Evolutionary conservation across 2,329 filamentous ascomycete species (phyloP).

Genomic region (Talaromyces verruculosus): DNA sequence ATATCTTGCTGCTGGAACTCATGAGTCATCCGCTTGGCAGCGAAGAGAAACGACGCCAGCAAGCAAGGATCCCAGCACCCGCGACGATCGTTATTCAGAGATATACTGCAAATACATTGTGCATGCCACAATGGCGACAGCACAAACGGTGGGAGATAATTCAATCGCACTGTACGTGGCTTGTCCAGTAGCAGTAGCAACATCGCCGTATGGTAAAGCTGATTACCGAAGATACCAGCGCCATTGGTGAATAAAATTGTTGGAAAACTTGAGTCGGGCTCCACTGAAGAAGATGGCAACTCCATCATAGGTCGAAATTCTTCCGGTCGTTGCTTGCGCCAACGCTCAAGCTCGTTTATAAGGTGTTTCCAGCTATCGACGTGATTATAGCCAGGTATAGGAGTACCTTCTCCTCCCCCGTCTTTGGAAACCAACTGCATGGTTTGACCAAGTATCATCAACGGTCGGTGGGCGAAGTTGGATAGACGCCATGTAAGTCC

Average conservation of each 20-base stretch:
- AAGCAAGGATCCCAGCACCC: slow-evolving; percentile 52
- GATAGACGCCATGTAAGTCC: background rate
- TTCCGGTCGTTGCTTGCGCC: background rate
- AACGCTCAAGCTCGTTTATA: slow-evolving; percentile 26
- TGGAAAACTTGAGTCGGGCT: slow-evolving; percentile 26
- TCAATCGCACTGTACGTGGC: slow-evolving; percentile 46
- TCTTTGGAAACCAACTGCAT: background rate
- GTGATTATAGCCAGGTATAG: background rate
- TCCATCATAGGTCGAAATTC: background rate
- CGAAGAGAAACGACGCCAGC: slow-evolving; percentile 49
- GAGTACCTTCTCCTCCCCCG: background rate
- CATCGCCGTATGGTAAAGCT: slow-evolving; percentile 59
- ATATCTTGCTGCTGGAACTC: slow-evolving; percentile 50
- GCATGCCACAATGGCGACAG: slow-evolving; percentile 53
- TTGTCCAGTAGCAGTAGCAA: slow-evolving; percentile 54
- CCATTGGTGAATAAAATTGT: slow-evolving; percentile 50
- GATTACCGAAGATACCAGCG: slow-evolving; percentile 50
- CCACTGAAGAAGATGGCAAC: background rate
- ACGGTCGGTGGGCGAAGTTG: background rate
- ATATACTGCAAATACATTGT: slow-evolving; percentile 52
- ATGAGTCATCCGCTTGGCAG: slow-evolving; percentile 51
- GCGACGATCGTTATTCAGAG: slow-evolving; percentile 48
- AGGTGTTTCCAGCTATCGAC: slow-evolving; percentile 18
- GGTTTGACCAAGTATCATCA: background rate
- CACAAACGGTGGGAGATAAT: slow-evolving; percentile 27